Evolutionary conservation across 805 yeast species (phyloP).

Genomic region (Zygoascus bituminiphila): DNA sequence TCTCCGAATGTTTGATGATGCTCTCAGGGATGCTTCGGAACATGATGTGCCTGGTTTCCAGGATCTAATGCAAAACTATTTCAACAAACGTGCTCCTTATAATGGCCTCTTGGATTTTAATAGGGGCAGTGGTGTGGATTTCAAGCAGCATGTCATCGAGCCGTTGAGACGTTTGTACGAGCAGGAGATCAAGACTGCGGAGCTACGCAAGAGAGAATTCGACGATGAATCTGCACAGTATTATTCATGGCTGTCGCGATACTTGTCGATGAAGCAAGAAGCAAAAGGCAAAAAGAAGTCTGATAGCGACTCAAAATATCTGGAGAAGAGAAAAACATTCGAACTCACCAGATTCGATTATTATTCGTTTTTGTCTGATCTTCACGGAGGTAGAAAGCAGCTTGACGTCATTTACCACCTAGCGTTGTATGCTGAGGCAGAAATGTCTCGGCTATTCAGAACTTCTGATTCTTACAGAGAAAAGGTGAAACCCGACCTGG

Average conservation of each 20-base stretch:
- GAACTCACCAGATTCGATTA: conserved; percentile 37
- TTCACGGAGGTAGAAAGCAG: conserved; percentile 36
- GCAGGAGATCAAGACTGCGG: conserved; percentile 34
- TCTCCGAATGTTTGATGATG: conserved; percentile 25
- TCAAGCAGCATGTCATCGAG: conserved; percentile 29
- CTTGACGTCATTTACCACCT: conserved; percentile 32
- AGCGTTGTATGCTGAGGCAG: conserved; percentile 30
- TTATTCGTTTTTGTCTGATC: conserved; percentile 32
- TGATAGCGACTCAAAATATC: conserved; percentile 33
- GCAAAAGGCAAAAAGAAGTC: conserved; percentile 22
- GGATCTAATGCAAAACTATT: conserved; percentile 26
- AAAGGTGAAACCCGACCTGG: conserved; percentile 26
- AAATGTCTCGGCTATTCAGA: conserved; percentile 23
- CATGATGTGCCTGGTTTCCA: conserved; percentile 27
- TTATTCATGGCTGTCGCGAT: conserved; percentile 38
- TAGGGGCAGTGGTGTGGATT: conserved; percentile 22
- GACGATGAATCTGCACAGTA: conserved; percentile 38
- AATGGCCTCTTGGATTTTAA: conserved; percentile 11
- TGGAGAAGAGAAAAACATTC: conserved; percentile 32
- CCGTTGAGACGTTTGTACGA: conserved; percentile 35
- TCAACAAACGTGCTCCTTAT: conserved; percentile 15
- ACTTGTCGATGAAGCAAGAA: conserved; percentile 31
- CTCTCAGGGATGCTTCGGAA: conserved; percentile 25
- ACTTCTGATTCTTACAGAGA: conserved; percentile 22
- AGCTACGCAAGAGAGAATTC: conserved; percentile 34